phyloP scores from a whole-genome alignment of 2,329 filamentous ascomycete species.

The Penicillium griseofulvum region DNA sequence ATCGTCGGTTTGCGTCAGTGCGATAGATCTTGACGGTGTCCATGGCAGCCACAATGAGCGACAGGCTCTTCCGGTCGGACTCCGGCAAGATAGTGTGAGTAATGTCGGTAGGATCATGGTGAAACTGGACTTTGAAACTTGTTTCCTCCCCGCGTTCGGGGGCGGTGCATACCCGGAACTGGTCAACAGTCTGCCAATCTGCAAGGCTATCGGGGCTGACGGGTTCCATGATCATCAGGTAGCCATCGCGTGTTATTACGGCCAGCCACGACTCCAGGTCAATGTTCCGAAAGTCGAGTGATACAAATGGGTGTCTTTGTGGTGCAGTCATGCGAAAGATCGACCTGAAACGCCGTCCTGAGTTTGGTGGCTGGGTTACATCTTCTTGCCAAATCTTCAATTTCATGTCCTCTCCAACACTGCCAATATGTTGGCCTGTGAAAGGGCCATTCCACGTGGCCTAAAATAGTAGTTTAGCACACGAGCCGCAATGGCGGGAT shows the following conservation, averaged over 20 bases:
- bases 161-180: constrained; percentile 68
- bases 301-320: constrained; percentile 69
- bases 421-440: constrained; percentile 83
- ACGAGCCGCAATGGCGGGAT: constrained; percentile 6
- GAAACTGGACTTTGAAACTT: constrained; percentile 80
- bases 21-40: constrained; percentile 79
- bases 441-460: constrained; percentile 92
- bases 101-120: constrained; percentile 72
- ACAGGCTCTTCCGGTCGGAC: constrained; percentile 74
- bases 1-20: constrained; percentile 69
- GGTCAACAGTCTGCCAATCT: constrained; percentile 72
- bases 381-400: constrained; percentile 95
- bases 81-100: constrained; percentile 76
- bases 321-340: constrained; percentile 62
- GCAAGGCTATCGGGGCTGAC: constrained; percentile 77
- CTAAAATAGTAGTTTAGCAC: constrained; percentile 45
- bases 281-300: constrained; percentile 82
- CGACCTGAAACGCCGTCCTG: constrained; percentile 76
- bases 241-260: constrained; percentile 77
- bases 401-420: constrained; percentile 82
- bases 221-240: constrained; percentile 78
- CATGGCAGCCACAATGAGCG: constrained; percentile 83
- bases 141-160: constrained; percentile 81
- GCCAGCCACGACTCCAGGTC: constrained; percentile 82
- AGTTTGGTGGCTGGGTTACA: constrained; percentile 68